Evolutionary conservation across 441 rosid species (phyloP), one percentile per base, ranked within the genome.

Genomic region (Populus hybrid): DNA sequence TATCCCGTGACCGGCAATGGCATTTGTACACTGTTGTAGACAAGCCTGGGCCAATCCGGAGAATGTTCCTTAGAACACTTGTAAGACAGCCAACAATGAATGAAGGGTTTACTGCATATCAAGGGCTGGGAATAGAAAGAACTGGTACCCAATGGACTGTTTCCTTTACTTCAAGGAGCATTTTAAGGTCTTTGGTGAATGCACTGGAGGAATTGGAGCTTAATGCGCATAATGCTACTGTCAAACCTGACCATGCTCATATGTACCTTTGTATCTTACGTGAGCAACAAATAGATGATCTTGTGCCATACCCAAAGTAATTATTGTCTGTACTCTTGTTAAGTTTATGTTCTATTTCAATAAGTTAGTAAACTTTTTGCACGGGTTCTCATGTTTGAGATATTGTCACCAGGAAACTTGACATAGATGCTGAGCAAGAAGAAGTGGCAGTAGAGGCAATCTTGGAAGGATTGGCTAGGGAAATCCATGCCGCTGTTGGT

Each of bases 191-290:
- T 67, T 83, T 97, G 84, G 88, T 91, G 86, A 86, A 89, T 85
- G 99, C 99, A 72, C 92, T 97, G 99, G 99, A 97, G 85, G 99
- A 97, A 83, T 86, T 97, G 85, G 99, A 97, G 86, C 93, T 97
- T 79, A 92, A 93, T 81, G 86, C 89, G 77, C 99, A 97, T 84
- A 97, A 88, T 85, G 88, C 97, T 80, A 85, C 89, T 75, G 82
- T 90, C 81, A 94, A 90, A 86, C 87, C 89, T 71, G 99, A 94
- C 82, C 97, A 94, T 80, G 97, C 95, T 46, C 97, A 97, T 77
- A 92, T 97, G 99, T 97, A 94, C 81, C 98, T 97, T 63, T 93
- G 94, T 78, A 84, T 97, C 81, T 76, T 97, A 75, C 94, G 91
- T 36, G 98, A 93, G 87, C 99, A 97, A 82, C 88, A 88, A 78